Conservation (phyloP, 2,329 filamentous ascomycete genomes). For the Neonectria hederae region DNA sequence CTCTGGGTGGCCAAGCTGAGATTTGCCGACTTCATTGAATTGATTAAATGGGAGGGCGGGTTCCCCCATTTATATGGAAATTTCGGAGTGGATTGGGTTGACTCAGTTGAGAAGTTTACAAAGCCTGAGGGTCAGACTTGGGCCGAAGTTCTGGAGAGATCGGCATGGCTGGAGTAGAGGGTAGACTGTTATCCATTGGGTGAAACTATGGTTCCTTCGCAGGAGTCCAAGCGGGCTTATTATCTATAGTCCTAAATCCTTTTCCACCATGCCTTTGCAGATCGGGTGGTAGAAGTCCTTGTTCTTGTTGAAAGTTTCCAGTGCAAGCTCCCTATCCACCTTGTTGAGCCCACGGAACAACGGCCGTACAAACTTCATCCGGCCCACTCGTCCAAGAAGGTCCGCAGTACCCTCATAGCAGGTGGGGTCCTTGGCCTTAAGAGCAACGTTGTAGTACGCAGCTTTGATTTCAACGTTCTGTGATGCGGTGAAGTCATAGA, state of each 20-base stretch:
- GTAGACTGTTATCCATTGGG: neutral
- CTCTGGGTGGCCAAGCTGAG: conserved; percentile 66
- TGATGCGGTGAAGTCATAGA: conserved; percentile 78
- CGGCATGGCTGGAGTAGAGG: conserved; percentile 53
- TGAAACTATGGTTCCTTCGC: neutral
- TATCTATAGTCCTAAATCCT: conserved; percentile 69
- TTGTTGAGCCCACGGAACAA: conserved; percentile 80
- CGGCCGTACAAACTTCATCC: conserved; percentile 97
- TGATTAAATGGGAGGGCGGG: conserved; percentile 64
- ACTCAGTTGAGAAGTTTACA: conserved; percentile 56
- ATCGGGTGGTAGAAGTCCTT: conserved; percentile 97
- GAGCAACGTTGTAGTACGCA: conserved; percentile 81
- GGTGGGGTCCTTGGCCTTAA: conserved; percentile 75
- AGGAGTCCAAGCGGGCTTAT: neutral
- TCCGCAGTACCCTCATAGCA: conserved; percentile 77
- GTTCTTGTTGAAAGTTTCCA: conserved; percentile 86
- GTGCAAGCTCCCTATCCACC: conserved; percentile 77
- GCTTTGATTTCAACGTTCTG: conserved; percentile 87
- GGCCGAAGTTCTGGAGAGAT: conserved; percentile 54
- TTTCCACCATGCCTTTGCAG: conserved; percentile 85
- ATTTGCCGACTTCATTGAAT: conserved; percentile 54
- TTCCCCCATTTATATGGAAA: conserved; percentile 70
- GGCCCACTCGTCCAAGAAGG: conserved; percentile 81
- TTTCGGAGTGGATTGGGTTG: conserved; percentile 63
- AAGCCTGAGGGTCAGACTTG: conserved; percentile 57